These are phyloP conservation scores for Asterionellopsis glacialis DNA, from an alignment of 108 stramenopile species.

Conservation along the genomic window DNA sequence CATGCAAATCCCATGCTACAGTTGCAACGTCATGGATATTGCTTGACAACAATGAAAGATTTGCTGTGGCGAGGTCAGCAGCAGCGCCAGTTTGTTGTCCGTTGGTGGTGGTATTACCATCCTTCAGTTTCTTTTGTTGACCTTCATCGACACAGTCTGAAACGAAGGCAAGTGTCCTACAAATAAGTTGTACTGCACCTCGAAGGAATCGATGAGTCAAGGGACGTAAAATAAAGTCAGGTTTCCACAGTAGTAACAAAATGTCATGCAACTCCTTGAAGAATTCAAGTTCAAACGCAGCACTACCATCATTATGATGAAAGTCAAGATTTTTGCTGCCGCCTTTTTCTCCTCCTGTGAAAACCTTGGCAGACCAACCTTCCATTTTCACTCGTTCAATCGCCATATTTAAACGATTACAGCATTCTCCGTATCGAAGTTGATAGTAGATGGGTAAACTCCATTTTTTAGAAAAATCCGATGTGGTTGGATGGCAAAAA, in stretches of 20 bases:
- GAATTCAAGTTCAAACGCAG: slow-evolving; percentile 68
- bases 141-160: slow-evolving; percentile 64
- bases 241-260: slow-evolving; percentile 52
- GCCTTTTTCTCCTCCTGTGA: no score
- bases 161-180: slow-evolving; percentile 65
- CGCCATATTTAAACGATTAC: slow-evolving; percentile 69
- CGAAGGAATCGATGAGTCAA: slow-evolving; percentile 74
- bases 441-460: slow-evolving; percentile 90
- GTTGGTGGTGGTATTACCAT: slow-evolving; percentile 7
- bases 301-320: slow-evolving; percentile 10
- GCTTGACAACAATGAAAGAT: slow-evolving; percentile 16
- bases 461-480: slow-evolving; percentile 83
- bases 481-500: slow-evolving; percentile 71
- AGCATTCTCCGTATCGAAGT: slow-evolving; percentile 80
- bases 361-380: slow-evolving; percentile 79
- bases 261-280: slow-evolving; percentile 79
- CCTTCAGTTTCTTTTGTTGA: slow-evolving; percentile 64
- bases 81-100: slow-evolving; percentile 3
- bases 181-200: slow-evolving; percentile 74
- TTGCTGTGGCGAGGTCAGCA: slow-evolving; percentile 8
- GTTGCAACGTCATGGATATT: slow-evolving; percentile 70
- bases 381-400: slow-evolving; percentile 47
- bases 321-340: no score
- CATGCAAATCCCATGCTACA: slow-evolving; percentile 83
- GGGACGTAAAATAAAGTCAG: slow-evolving; percentile 67